Conservation (phyloP, 169 alveolate genomes). For the Eimeria acervulina region DNA sequence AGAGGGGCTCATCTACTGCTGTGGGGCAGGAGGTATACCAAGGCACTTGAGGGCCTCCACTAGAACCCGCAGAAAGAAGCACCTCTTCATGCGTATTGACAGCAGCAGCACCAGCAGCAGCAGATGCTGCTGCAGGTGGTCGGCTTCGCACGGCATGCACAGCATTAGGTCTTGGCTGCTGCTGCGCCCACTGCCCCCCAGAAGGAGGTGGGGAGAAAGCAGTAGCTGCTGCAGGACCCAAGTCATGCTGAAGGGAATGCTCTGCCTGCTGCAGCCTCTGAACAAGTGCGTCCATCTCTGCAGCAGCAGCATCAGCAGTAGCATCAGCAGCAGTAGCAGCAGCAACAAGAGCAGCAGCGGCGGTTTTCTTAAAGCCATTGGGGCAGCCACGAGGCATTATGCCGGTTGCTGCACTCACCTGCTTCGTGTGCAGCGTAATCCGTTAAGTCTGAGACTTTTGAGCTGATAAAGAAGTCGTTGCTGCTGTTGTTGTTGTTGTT, state of each 20-base stretch:
- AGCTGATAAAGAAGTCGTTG: not conserved
- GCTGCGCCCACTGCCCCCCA: not conserved
- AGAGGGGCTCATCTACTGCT: constrained; percentile 24
- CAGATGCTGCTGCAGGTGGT: too few relatives aligned
- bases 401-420: not conserved
- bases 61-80: not conserved
- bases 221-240: not conserved
- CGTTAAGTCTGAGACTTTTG: constrained; percentile 22
- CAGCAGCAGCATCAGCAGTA: constrained; percentile 21
- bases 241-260: not conserved
- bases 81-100: too few relatives aligned
- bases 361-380: not conserved
- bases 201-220: not conserved
- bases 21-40: constrained; percentile 47
- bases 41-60: not conserved
- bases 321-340: not conserved
- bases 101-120: too few relatives aligned
- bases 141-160: too few relatives aligned
- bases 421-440: constrained; percentile 57
- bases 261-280: not conserved
- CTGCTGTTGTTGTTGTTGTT: not conserved
- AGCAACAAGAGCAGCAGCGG: not conserved
- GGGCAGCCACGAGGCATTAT: not conserved
- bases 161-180: not conserved
- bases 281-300: constrained; percentile 48